These are phyloP conservation scores for Pholiota conissans DNA, from an alignment of 768 basidiomycete genomes.

Conservation along the genomic window DNA sequence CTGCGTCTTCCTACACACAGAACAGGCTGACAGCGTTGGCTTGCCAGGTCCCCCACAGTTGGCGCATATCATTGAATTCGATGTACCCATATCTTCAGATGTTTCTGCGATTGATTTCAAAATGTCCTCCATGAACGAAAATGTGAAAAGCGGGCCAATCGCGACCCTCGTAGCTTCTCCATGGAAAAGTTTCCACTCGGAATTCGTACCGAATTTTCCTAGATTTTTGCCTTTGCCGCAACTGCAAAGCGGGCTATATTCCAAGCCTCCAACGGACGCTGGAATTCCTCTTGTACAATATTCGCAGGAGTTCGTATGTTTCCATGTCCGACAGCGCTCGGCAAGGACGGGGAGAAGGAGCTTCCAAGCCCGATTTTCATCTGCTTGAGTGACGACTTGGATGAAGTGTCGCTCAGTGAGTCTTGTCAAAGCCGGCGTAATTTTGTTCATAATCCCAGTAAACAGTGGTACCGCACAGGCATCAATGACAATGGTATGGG, in stretches of 20 bases:
- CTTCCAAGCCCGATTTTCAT: slow-evolving; percentile 48
- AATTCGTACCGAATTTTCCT: slow-evolving; percentile 30
- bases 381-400: slow-evolving; percentile 21
- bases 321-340: slow-evolving; percentile 57
- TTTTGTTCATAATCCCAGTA: slow-evolving; percentile 11
- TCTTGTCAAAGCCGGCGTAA: slow-evolving; percentile 17
- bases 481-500: slow-evolving; percentile 53
- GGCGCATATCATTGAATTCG: slow-evolving; percentile 22
- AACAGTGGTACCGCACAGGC: slow-evolving; percentile 45
- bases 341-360: slow-evolving; percentile 48
- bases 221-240: slow-evolving; percentile 54
- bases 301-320: slow-evolving; percentile 46
- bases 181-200: slow-evolving; percentile 38
- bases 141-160: slow-evolving; percentile 54
- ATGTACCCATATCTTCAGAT: background rate
- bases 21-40: slow-evolving; percentile 29
- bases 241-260: slow-evolving; percentile 44
- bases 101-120: too few relatives aligned
- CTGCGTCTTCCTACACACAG: slow-evolving; percentile 34
- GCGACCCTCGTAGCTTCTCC: slow-evolving; percentile 49
- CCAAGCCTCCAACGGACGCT: slow-evolving; percentile 32
- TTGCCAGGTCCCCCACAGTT: slow-evolving; percentile 24
- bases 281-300: slow-evolving; percentile 40
- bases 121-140: slow-evolving; percentile 42
- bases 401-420: slow-evolving; percentile 8